Evolutionary conservation across 2,329 filamentous ascomycete species (phyloP).

Genomic region (Scedosporium aurantiacum): DNA sequence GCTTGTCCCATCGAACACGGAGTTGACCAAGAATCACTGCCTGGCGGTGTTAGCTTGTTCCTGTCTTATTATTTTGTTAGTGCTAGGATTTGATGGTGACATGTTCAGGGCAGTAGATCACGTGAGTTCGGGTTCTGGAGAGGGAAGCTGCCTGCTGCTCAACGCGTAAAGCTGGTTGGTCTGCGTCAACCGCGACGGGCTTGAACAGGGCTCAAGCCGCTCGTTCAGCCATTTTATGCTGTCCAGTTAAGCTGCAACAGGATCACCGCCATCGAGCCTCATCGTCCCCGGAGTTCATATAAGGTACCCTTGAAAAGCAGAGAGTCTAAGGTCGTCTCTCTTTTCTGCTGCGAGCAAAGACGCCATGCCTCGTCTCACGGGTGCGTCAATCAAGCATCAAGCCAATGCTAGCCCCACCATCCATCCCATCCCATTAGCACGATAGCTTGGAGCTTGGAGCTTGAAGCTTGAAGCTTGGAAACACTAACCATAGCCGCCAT

Average conservation of each 20-base stretch:
- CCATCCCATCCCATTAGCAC: background rate
- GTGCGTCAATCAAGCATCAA: background rate
- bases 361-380: constrained; percentile 3
- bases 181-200: background rate
- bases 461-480: background rate
- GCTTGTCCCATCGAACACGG: too few species aligned
- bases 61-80: too few species aligned
- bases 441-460: background rate
- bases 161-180: background rate
- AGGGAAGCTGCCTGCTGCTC: background rate
- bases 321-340: background rate
- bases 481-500: background rate
- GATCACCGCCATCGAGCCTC: background rate
- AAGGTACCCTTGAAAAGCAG: background rate
- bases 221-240: too few species aligned
- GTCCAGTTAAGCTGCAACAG: too few species aligned
- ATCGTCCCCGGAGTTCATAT: background rate
- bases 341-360: background rate
- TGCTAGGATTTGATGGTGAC: too few species aligned
- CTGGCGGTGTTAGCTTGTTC: too few species aligned
- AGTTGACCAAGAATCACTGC: too few species aligned
- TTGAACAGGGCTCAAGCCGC: too few species aligned
- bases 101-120: background rate
- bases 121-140: constrained; percentile 6
- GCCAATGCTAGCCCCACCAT: background rate